Evolutionary conservation across 169 alveolate genomes (phyloP).

Genomic region (Miamiensis avidus): DNA sequence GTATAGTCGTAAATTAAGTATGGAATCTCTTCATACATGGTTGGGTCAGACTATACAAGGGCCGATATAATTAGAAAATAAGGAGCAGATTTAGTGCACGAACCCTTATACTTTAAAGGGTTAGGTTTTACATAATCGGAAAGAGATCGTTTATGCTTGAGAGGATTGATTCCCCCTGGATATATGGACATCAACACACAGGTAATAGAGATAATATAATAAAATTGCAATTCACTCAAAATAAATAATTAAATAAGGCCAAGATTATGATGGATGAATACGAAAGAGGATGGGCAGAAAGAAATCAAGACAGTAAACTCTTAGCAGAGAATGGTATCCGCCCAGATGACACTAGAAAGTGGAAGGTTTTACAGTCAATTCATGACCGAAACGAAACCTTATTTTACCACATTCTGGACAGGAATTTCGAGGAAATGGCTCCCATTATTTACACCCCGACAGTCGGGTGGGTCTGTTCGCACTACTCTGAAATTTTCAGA

Average conservation of each 20-base stretch:
- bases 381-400: slow-evolving; percentile 51
- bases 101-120: slow-evolving; percentile 55
- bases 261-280: background rate
- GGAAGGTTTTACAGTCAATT: slow-evolving; percentile 45
- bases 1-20: too few relatives aligned
- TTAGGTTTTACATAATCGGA: slow-evolving; percentile 48
- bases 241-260: background rate
- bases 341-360: slow-evolving; percentile 33
- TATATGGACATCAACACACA: slow-evolving; percentile 46
- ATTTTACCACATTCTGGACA: slow-evolving; percentile 44
- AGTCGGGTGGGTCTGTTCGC: slow-evolving; percentile 57
- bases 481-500: slow-evolving; percentile 26
- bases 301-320: background rate
- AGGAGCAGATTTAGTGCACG: slow-evolving; percentile 53
- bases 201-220: slow-evolving; percentile 10
- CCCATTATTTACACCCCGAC: slow-evolving; percentile 69
- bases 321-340: slow-evolving; percentile 9
- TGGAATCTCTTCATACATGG: background rate
- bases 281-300: background rate
- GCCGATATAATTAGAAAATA: background rate
- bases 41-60: background rate
- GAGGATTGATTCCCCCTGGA: slow-evolving; percentile 49
- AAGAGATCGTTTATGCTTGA: slow-evolving; percentile 39
- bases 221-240: too few relatives aligned
- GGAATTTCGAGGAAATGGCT: slow-evolving; percentile 46